A percentile compares a stretch with the other conserved stretches of the same genome.
phyloP scores from a whole-genome alignment of 1,284 basidiomycete genomes.

The Ceratobasidium sp. region DNA sequence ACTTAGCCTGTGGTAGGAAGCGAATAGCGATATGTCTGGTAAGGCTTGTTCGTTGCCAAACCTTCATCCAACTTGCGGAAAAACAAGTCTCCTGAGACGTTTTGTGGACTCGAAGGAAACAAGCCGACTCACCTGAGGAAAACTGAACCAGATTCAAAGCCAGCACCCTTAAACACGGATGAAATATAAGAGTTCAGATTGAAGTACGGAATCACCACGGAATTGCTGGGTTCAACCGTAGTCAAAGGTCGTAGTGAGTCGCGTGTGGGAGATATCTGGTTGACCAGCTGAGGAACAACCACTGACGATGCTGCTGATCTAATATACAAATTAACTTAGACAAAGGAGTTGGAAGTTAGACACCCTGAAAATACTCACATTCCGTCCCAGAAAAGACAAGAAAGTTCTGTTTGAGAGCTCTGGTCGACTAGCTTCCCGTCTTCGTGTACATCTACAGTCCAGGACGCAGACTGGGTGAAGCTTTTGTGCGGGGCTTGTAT shows the following conservation, averaged over 20 bases:
- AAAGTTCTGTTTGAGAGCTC: neutral
- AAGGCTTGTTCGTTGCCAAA: too few relatives aligned
- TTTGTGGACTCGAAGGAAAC: neutral
- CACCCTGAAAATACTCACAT: neutral
- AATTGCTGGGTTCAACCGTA: neutral
- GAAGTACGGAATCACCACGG: neutral
- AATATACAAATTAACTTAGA: neutral
- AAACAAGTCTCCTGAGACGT: too few relatives aligned
- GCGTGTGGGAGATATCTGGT: neutral
- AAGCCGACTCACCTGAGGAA: neutral
- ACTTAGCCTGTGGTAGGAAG: neutral
- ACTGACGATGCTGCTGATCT: neutral
- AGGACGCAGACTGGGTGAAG: neutral
- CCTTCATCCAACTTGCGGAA: neutral
- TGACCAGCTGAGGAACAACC: neutral
- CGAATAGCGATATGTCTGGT: neutral
- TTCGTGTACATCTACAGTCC: neutral
- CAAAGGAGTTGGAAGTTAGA: neutral
- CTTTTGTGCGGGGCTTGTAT: neutral
- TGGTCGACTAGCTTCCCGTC: neutral
- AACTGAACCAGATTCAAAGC: too few relatives aligned
- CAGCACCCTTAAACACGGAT: neutral
- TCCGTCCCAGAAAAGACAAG: neutral
- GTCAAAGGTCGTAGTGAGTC: neutral
- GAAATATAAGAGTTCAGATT: neutral